Evolutionary conservation across 148 eudicot species (phyloP), one percentile per base, ranked within the genome.

Genomic region (Mesembryanthemum crystallinum): DNA sequence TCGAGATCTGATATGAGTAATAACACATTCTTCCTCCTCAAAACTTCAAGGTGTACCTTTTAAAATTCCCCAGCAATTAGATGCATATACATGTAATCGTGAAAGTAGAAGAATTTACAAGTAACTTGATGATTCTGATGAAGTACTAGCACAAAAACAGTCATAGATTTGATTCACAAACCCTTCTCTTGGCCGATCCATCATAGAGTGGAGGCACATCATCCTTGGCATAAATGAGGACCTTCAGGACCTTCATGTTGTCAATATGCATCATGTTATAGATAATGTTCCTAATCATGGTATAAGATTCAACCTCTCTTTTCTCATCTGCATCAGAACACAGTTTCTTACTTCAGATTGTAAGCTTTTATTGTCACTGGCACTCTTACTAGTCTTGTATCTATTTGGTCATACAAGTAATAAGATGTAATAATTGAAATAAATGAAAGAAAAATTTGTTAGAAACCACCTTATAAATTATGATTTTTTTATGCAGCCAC

Each of bases 221-320:
- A 32, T 84, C 81, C 51, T 74, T 74, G 74, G 83, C 51, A 52
- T 61, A 47, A 52, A 89, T 72, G 23, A 89, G 55, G 7, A 73
- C 61, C 49, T 43, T 83, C 71, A 89, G 83, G n/a, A 85, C 81
- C 54, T 82, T 75, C 84, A 89, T 79, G 83, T 85, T 88, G 78
- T 89, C 91, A 8, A 79, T 65, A 58, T 85, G 88, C 59, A 76
- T 66, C 52, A 68, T 72, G 0, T 84, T 65, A 29, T 83, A 81
- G 65, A 84, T 39, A 9, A 51, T 11, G 23, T 55, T 55, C 20
- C 10, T 39, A 21, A 85, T 65, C 49, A 62, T 25, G 42, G 78
- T 76, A 4, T 78, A 83, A 42, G 80, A 74, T 64, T 85, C 88
- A 7, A n/a, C 24, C 43, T 78, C 76, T 60, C 79, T 80, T 77